Percentiles rank a stretch among this genome's conserved stretches.
Evolutionary conservation across 1,284 basidiomycete species (phyloP).

Genomic region (Austroboletus olivaceoglutinosus): DNA sequence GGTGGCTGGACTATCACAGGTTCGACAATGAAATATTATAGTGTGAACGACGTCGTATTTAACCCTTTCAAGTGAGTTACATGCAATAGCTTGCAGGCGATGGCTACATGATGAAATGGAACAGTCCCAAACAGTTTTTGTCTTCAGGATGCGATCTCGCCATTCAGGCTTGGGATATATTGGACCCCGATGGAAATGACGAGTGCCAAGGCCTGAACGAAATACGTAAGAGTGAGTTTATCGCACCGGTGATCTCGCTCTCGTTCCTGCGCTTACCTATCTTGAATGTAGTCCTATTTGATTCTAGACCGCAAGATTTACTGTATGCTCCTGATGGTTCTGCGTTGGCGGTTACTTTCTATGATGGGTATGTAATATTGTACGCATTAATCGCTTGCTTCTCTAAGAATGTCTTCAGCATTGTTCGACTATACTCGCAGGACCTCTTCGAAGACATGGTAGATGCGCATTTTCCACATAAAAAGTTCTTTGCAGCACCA

Average conservation of each 20-base stretch:
- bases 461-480: conserved; percentile 4
- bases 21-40: conserved; percentile 30
- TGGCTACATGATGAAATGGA: neutral
- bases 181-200: conserved; percentile 14
- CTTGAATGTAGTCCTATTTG: conserved; percentile 23
- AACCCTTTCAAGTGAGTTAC: conserved; percentile 33
- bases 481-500: conserved; percentile 22
- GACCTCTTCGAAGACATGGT: conserved; percentile 29
- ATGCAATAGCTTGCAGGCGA: neutral
- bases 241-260: neutral
- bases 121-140: conserved; percentile 30
- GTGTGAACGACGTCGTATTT: conserved; percentile 33
- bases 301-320: conserved; percentile 31
- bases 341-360: conserved; percentile 31
- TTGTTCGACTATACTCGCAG: conserved; percentile 13
- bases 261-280: neutral
- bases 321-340: conserved; percentile 24
- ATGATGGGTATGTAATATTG: conserved; percentile 30
- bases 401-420: conserved; percentile 12
- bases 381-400: neutral
- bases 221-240: conserved; percentile 17
- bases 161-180: conserved; percentile 31
- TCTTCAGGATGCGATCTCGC: conserved; percentile 30
- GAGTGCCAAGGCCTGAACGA: conserved; percentile 10
- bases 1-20: conserved; percentile 11